A percentile compares a stretch with the other conserved stretches of the same genome.
Evolutionary conservation across 2,329 filamentous ascomycete genomes (phyloP).

Genomic region (Aspergillus arachidicola): DNA sequence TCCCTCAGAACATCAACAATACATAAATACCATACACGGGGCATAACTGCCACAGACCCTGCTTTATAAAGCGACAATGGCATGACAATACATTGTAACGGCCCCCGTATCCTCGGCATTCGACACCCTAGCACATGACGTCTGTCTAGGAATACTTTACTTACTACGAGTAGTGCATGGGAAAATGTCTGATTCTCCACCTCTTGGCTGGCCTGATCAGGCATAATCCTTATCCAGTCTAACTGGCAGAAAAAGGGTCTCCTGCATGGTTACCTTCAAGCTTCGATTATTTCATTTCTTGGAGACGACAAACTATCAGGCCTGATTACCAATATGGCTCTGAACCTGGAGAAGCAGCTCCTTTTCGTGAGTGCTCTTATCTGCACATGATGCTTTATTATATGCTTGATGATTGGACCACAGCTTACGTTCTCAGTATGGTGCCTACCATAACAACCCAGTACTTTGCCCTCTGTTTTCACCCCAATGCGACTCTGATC

Average conservation of each 20-base stretch:
- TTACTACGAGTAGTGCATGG: slow-evolving; percentile 6
- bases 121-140: slow-evolving; percentile 15
- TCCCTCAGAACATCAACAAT: not conserved
- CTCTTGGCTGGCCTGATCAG: slow-evolving; percentile 18
- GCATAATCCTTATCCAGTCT: slow-evolving; percentile 8
- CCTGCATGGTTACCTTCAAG: slow-evolving; percentile 5
- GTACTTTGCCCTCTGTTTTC: slow-evolving; percentile 43
- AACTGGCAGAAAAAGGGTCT: slow-evolving; percentile 7
- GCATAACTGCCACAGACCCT: not conserved
- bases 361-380: slow-evolving; percentile 58
- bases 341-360: slow-evolving; percentile 68
- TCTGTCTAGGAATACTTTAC: slow-evolving; percentile 5
- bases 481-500: slow-evolving; percentile 21
- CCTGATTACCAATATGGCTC: slow-evolving; percentile 36
- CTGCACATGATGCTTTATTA: slow-evolving; percentile 6
- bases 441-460: slow-evolving; percentile 66
- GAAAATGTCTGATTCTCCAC: slow-evolving; percentile 20
- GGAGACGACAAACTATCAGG: not conserved
- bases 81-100: slow-evolving; percentile 5
- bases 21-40: not conserved
- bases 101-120: slow-evolving; percentile 4
- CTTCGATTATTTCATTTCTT: not conserved
- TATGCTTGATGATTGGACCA: slow-evolving; percentile 18
- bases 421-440: slow-evolving; percentile 55
- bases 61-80: not conserved